Base-by-base conservation (phyloP, 345 rosid species). In the Camelina sativa region DNA sequence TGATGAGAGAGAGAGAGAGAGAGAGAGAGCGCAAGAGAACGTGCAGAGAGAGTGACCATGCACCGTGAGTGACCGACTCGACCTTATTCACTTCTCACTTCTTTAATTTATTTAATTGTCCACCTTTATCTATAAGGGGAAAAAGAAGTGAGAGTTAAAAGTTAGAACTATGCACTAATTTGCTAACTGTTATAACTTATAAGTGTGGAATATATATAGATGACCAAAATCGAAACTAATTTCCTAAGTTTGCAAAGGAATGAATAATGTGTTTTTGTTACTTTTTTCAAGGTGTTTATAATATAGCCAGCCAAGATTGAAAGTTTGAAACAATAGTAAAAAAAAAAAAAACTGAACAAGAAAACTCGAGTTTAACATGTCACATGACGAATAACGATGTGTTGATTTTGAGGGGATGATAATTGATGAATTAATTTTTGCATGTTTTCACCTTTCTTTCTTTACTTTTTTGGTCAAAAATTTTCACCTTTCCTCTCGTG, bases 1-100 rank as follows among this genome's bases (percentile, higher is more conserved):
- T 46, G 13, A 76, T 28, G 80, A 51, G 7, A 72, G 10, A 7
- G 38, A 35, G 10, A 35, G 72, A 60, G 78, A 63, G 63, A 63
- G 57, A 40, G 60, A 12, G 48, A 54, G 48, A 66, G 64, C 51
- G 78, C 75, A 62, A 79, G 75, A 79, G 79, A 79, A 79, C 82
- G 82, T 79, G 82, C 82, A 74, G 71, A 78, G 81, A 72, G 81
- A 78, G 74, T 78, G 77, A 78, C 77, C 77, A 78, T 78, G 81
- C 81, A 78, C 77, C 81, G 73, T 72, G 65, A 78, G 20, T 54
- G 58, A 78, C 81, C 81, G 81, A 78, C 65, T 78, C 69, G 3
- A 34, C 58, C 63, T 23, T 72, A 71, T 65, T 64, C 72, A 57
- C 80, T 71, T 63, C 67, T 64, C 38, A 0, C 28, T 54, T 10